Conservation (phyloP, 2,329 filamentous ascomycete genomes). For the Phaeosphaeria sp. region DNA sequence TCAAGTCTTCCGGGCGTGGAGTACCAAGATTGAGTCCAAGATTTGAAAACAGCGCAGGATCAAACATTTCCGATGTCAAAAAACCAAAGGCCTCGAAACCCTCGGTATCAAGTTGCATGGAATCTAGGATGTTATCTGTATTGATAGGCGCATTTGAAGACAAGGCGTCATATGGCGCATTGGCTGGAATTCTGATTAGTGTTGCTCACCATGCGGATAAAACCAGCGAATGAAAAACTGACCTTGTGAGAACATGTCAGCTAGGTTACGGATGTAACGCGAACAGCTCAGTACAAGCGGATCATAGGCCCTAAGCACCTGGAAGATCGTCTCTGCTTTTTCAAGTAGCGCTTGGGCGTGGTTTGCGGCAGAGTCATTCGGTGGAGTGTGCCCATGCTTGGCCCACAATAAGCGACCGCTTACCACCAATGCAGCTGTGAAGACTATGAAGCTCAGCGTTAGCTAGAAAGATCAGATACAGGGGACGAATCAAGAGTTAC, state of each 20-base stretch:
- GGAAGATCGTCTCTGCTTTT: not conserved
- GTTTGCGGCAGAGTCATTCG: not conserved
- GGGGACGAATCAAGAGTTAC: not conserved
- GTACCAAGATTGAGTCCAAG: not conserved
- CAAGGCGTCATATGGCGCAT: too few species aligned
- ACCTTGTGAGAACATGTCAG: not conserved
- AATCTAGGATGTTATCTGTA: not conserved
- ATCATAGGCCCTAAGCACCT: not conserved
- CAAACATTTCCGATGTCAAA: not conserved
- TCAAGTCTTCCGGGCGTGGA: not conserved
- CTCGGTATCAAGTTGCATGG: not conserved
- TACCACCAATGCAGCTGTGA: not conserved
- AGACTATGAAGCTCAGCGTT: not conserved
- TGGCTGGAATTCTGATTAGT: too few species aligned
- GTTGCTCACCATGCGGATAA: too few species aligned
- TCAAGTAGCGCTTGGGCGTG: not conserved
- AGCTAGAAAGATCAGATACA: too few species aligned
- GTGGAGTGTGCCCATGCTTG: not conserved
- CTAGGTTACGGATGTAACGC: not conserved
- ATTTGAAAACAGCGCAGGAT: not conserved
- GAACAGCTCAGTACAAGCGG: not conserved
- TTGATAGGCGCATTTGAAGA: too few species aligned
- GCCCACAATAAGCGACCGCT: not conserved
- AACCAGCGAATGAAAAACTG: not conserved
- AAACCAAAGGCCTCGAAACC: not conserved